These are phyloP conservation scores for Umbelopsis vinacea DNA, from an alignment of 192 early-diverging fungal species.

Conservation along the genomic window DNA sequence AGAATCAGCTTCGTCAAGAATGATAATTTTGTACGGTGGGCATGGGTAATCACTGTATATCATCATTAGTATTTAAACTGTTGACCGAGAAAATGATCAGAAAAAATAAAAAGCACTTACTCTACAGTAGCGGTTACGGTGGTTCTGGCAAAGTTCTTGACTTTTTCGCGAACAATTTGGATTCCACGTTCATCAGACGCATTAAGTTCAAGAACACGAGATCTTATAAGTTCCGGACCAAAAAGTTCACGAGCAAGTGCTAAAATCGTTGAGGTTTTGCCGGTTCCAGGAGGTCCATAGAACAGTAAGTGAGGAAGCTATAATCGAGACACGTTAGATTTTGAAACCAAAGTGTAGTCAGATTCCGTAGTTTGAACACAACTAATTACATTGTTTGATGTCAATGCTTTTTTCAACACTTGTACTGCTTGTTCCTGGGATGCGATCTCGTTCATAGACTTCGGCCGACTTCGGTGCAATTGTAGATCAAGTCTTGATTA, in stretches of 20 bases:
- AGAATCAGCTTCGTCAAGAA: slow-evolving; percentile 97
- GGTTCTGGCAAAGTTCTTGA: slow-evolving; percentile 90
- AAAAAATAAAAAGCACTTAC: slow-evolving; percentile 39
- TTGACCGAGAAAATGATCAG: neutral
- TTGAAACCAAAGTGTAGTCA: neutral
- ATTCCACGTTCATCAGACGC: slow-evolving; percentile 99
- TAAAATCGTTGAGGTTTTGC: slow-evolving; percentile 95
- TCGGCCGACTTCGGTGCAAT: slow-evolving; percentile 67
- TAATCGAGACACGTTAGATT: neutral
- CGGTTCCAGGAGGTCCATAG: slow-evolving; percentile 97
- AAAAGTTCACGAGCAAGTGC: slow-evolving; percentile 87
- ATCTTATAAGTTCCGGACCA: slow-evolving; percentile 77
- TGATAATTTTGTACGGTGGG: slow-evolving; percentile 95
- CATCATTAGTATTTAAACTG: neutral
- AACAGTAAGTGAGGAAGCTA: slow-evolving; percentile 95
- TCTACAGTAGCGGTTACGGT: slow-evolving; percentile 54
- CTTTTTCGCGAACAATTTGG: slow-evolving; percentile 85
- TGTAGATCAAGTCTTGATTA: slow-evolving; percentile 3
- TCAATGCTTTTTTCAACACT: slow-evolving; percentile 82
- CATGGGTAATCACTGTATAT: slow-evolving; percentile 44
- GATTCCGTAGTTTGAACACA: neutral
- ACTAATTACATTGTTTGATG: slow-evolving; percentile 79
- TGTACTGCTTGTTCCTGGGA: slow-evolving; percentile 90
- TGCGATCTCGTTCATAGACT: slow-evolving; percentile 82
- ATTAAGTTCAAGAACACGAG: slow-evolving; percentile 91